Base-by-base conservation (phyloP, 306 rosid species). In the Begonia masoniana region DNA sequence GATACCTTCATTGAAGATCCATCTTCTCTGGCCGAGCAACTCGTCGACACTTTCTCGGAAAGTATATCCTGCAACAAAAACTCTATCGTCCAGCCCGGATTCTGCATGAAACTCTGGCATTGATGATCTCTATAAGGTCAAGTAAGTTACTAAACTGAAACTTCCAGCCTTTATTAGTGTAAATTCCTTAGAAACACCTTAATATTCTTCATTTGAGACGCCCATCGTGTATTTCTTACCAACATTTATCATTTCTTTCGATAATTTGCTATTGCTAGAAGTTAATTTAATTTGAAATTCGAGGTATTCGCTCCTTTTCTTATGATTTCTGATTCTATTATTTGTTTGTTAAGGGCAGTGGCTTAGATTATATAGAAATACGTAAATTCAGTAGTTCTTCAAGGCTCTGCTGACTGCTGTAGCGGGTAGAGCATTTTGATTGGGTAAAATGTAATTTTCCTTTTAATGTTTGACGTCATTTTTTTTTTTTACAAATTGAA, bases 61-160 rank as follows among this genome's bases (percentile, higher is more conserved):
- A 61, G 81, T 47, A 64, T 92, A 63, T 81, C 94, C 6, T 69
- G 91, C 81, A 81, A 70, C 61, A 77, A 72, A 76, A 63, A 76
- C 4, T 68, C 92, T 13, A 63, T 54, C 49, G 92, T 76, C 50
- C 84, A 93, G 0, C 69, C 81, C 11, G 96, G 96, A 50, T 77
- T 92, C 73, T 92, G 99, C 77, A 77, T 92, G 99, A 86, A 83
- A 79, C 93, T 92, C 62, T 92, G 93, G 95, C 99, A 92, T 68
- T 92, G 74, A 81, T 36, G 11, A 13, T 12, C 12, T 15, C 52
- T 31, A 31, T 31, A 31, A 31, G 7, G 3, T 31, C 39, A 31
- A 31, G 39, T 31, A 6, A 31, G 39, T 31, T 31, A 31, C 9
- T 31, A 5, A 31, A 5, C 39, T 6, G 39, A 31, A 31, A 31